Base-by-base conservation (phyloP, 2,329 filamentous ascomycete genomes). In the Pseudocercospora cruenta region DNA sequence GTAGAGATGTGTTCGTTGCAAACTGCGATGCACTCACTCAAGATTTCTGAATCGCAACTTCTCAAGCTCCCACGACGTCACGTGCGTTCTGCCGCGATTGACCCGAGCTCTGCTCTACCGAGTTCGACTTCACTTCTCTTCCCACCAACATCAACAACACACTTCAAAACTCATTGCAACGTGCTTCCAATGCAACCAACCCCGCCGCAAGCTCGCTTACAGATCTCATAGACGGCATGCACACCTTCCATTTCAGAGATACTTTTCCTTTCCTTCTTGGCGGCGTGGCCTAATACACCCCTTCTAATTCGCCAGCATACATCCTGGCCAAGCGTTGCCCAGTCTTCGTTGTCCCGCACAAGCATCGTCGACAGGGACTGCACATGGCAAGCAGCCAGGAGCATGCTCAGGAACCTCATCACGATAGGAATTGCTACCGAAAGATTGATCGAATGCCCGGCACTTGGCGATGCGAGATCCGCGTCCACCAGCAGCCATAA, bases 321-420 rank as follows among this genome's bases (percentile, higher is more conserved):
- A 24, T 57, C 63, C 51, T 49, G 33, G 66, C 55, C 62, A 63
- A 65, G 59, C 36, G 54, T 55, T 57, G 66, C 62, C 66, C 26
- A 65, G 59, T 43, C 26, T 51, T 45, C 55, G 28, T 57, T 61
- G 28, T 62, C 24, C 53, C 26, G 43, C 22, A 53, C 49, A 65
- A 63, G 66, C 63, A 62, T 31, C n/a, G 24, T 26, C 22, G 14
- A 55, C 51, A 43, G 26, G 33, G 12, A 33, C 26, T 51, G 47
- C 24, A 55, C 51, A 55, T 55, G 36, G 49, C 47, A 54, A 47
- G 62, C 60, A 28, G 59, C 62, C 62, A 62, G 58, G 36, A 54
- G 33, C 58, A 57, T 67, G 62, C 65, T 64, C 65, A 57, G 43
- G 54, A 59, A 64, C 58, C 47, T 28, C 53, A 33, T 33, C 58